Percentiles rank a stretch among this genome's conserved stretches.
Evolutionary conservation across 2,329 filamentous ascomycete genomes (phyloP).

Genomic region (Colletotrichum spinosum): DNA sequence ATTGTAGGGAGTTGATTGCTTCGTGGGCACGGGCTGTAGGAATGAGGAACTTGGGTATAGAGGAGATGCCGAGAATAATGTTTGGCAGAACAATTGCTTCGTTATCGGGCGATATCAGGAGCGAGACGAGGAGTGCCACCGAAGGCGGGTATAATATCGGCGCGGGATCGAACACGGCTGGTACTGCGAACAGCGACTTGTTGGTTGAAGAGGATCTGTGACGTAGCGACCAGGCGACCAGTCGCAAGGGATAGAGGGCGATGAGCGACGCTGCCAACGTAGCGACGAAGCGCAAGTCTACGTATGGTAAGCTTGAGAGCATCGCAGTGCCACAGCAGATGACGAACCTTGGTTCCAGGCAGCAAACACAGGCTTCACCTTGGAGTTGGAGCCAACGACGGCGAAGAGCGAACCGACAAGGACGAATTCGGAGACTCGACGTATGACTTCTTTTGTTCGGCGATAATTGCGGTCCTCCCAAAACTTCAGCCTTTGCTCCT

Average conservation of each 20-base stretch:
- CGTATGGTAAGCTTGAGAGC: slow-evolving; percentile 37
- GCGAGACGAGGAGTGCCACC: slow-evolving; percentile 80
- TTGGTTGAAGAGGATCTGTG: slow-evolving; percentile 50
- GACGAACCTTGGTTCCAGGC: slow-evolving; percentile 62
- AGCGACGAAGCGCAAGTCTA: slow-evolving; percentile 58
- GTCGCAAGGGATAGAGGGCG: slow-evolving; percentile 69
- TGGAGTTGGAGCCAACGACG: slow-evolving; percentile 59
- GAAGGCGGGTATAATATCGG: slow-evolving; percentile 87
- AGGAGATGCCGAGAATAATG: slow-evolving; percentile 82
- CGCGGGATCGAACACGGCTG: slow-evolving; percentile 87
- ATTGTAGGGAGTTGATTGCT: slow-evolving; percentile 78
- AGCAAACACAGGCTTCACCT: slow-evolving; percentile 58
- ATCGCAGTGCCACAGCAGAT: not conserved
- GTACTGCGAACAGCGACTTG: slow-evolving; percentile 64
- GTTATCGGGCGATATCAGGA: slow-evolving; percentile 75
- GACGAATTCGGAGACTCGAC: slow-evolving; percentile 64
- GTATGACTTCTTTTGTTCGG: slow-evolving; percentile 62
- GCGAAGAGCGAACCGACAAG: slow-evolving; percentile 62
- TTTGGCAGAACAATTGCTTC: slow-evolving; percentile 78
- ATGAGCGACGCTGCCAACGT: slow-evolving; percentile 55
- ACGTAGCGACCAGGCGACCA: slow-evolving; percentile 62
- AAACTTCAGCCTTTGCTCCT: slow-evolving; percentile 19
- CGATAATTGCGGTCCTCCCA: slow-evolving; percentile 47
- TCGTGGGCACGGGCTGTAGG: slow-evolving; percentile 69
- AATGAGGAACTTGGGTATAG: slow-evolving; percentile 79